Evolutionary conservation across 23 red algal genomes (phyloP).

Genomic region (Gracilariopsis chorda): DNA sequence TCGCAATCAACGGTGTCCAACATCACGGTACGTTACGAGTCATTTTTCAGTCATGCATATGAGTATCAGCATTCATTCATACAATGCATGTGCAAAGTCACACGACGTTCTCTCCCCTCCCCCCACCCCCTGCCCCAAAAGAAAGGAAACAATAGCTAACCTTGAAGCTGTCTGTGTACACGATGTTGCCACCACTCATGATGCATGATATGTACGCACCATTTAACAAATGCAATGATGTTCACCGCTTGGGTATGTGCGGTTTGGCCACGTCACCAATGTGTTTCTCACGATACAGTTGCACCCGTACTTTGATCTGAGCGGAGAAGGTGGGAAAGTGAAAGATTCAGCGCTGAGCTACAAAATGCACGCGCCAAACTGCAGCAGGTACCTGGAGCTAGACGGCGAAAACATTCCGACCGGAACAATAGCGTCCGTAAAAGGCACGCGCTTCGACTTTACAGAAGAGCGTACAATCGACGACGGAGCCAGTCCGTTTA

Average conservation of each 20-base stretch:
- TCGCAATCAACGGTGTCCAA: slow-evolving; percentile 42
- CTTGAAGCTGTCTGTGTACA: too few relatives aligned
- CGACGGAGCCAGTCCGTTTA: not conserved
- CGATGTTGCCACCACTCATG: too few relatives aligned
- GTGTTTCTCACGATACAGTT: too few relatives aligned
- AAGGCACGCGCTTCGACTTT: slow-evolving; percentile 52
- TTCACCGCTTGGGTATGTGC: too few relatives aligned
- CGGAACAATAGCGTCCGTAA: not conserved
- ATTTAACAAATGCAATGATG: too few relatives aligned
- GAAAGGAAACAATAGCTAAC: too few relatives aligned
- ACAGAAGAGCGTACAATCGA: not conserved
- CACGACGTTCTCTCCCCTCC: too few relatives aligned
- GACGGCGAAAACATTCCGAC: slow-evolving; percentile 24
- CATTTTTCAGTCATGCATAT: not conserved
- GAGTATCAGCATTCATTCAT: too few relatives aligned
- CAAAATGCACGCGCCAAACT: slow-evolving; percentile 3
- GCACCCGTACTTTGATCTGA: slow-evolving; percentile 71
- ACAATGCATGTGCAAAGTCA: too few relatives aligned
- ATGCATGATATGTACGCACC: too few relatives aligned
- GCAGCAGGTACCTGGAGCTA: slow-evolving; percentile 21
- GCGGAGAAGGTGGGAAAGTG: slow-evolving; percentile 18
- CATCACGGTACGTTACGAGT: slow-evolving; percentile 20
- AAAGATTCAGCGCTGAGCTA: slow-evolving; percentile 30
- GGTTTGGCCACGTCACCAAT: too few relatives aligned
- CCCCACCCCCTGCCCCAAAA: too few relatives aligned